phyloP scores from a whole-genome alignment of 2,329 filamentous ascomycete species.

The Didymella arachidicola region DNA sequence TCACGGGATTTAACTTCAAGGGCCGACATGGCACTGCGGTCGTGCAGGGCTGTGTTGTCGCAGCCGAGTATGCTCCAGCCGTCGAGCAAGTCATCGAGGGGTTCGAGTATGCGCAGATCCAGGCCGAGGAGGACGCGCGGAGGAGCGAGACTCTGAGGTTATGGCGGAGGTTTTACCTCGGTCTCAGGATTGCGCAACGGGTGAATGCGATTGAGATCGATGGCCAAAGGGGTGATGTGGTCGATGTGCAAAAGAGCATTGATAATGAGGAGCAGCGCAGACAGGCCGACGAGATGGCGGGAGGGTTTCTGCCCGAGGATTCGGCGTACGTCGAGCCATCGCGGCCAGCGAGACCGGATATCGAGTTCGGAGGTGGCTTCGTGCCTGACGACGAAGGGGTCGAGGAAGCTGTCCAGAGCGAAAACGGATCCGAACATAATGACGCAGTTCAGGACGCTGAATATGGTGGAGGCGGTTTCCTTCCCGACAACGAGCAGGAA shows the following conservation, averaged over 20 bases:
- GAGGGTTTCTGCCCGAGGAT: slow-evolving; percentile 58
- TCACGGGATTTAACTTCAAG: slow-evolving; percentile 89
- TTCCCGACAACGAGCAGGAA: slow-evolving; percentile 17
- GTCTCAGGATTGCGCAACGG: slow-evolving; percentile 73
- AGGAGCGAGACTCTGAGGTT: slow-evolving; percentile 60
- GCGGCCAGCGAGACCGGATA: slow-evolving; percentile 7
- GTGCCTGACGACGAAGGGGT: slow-evolving; percentile 21
- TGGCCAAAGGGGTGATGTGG: slow-evolving; percentile 37
- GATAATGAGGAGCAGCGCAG: slow-evolving; percentile 39
- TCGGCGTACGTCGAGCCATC: slow-evolving; percentile 51
- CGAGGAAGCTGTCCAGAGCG: too few relatives aligned
- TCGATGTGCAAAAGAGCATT: slow-evolving; percentile 45
- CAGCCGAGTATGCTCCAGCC: slow-evolving; percentile 74
- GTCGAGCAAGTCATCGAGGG: slow-evolving; percentile 73
- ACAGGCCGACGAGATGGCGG: slow-evolving; percentile 42
- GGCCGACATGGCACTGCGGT: slow-evolving; percentile 87
- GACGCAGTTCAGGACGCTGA: neutral
- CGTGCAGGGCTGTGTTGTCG: slow-evolving; percentile 78
- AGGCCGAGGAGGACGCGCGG: slow-evolving; percentile 66
- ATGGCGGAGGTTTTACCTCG: slow-evolving; percentile 68
- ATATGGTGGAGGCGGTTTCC: slow-evolving; percentile 13
- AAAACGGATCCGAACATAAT: neutral
- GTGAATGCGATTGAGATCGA: slow-evolving; percentile 65
- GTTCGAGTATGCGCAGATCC: slow-evolving; percentile 70
- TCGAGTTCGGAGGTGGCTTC: slow-evolving; percentile 32